Evolutionary conservation across 805 yeast species (phyloP), one percentile per base, ranked within the genome.

Genomic region (Yamadazyma insecticola): DNA sequence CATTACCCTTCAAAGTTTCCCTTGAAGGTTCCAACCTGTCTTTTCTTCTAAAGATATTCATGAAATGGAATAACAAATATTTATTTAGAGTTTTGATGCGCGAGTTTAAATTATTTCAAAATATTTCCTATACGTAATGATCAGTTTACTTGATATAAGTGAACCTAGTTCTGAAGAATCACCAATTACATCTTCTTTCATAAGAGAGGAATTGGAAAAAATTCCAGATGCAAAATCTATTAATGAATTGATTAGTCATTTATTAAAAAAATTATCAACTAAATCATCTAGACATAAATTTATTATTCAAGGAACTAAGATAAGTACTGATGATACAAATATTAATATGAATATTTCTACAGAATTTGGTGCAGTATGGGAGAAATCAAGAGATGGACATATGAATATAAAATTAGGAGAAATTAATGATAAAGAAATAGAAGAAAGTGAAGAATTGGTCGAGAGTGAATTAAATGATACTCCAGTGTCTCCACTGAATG

Each of bases 231-330:
- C n/a, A n/a, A n/a, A n/a, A n/a, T n/a, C n/a, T n/a, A 26, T 47
- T 14, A 49, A 57, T 15, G 47, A 41, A 13, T 43, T 66, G 25
- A 58, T 63, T 12, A 40, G 50, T 5, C 21, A 14, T 2, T 30
- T 73, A 3, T 49, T 75, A 3, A 50, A 45, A 12, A 45, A 48
- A 17, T 47, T 77, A 24, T 53, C 61, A 17, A 43, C 43, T 28
- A 67, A 63, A 39, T 74, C 82, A 3, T 68, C 80, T 5, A 65
- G 66, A 31, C 76, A 72, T 50, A 79, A 78, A 50, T 78, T 74
- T 50, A 45, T 78, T 24, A 67, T 74, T 10, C 70, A 66, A 26
- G 47, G 65, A 3, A 67, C 75, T 13, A 31, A 9, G 3, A 37
- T 76, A 4, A 42, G 39, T 8, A 20, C 37, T 4, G 46, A 44